These are phyloP conservation scores for Plantago major DNA, from an alignment of 257 asterid genomes.

Conservation along the genomic window DNA sequence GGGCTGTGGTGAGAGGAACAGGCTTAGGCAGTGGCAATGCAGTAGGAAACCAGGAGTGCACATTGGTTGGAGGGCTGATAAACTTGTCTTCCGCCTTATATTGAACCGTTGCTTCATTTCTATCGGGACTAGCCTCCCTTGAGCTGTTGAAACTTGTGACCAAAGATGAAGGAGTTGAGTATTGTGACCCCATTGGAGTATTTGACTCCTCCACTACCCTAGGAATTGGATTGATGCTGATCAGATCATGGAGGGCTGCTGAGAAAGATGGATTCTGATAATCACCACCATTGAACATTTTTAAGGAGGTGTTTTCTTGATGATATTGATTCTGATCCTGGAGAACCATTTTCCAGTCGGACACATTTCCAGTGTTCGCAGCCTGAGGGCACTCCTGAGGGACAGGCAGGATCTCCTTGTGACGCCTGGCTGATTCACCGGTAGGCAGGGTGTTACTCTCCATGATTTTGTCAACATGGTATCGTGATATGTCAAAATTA, in stretches of 20 bases:
- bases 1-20: slow-evolving; percentile 45
- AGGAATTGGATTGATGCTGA: slow-evolving; percentile 32
- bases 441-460: slow-evolving; percentile 31
- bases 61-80: slow-evolving; percentile 20
- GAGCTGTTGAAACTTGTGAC: slow-evolving; percentile 70
- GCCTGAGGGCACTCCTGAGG: slow-evolving; percentile 7
- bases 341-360: slow-evolving; percentile 40
- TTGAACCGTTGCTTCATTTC: slow-evolving; percentile 21
- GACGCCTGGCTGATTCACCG: slow-evolving; percentile 52
- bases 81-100: slow-evolving; percentile 20
- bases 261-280: slow-evolving; percentile 28
- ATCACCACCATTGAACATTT: slow-evolving; percentile 16
- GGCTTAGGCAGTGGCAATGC: slow-evolving; percentile 41
- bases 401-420: slow-evolving; percentile 35
- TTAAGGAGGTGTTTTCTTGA: slow-evolving; percentile 21
- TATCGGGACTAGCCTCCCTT: slow-evolving; percentile 79
- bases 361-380: slow-evolving; percentile 1
- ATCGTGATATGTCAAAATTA: slow-evolving; percentile 51
- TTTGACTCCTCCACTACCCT: slow-evolving; percentile 18
- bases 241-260: slow-evolving; percentile 41
- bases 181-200: slow-evolving; percentile 24
- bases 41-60: slow-evolving; percentile 39
- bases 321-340: slow-evolving; percentile 12
- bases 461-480: slow-evolving; percentile 57
- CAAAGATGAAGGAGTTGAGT: slow-evolving; percentile 55